Base-by-base conservation (phyloP, 768 basidiomycete genomes). In the Xanthoconium purpureum region DNA sequence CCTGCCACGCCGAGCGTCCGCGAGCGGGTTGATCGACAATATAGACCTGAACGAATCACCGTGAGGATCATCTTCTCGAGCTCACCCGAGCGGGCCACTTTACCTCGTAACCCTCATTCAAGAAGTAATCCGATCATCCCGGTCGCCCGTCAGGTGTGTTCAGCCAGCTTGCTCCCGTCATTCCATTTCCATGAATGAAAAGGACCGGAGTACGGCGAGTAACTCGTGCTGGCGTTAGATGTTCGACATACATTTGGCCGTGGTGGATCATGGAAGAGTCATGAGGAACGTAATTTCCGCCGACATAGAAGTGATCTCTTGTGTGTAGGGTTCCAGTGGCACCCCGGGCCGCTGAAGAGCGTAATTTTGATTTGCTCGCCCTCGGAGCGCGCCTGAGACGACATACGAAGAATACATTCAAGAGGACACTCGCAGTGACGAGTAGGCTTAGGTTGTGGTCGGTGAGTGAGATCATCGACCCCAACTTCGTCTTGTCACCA, bases 101-200 rank as follows among this genome's bases (percentile, higher is more conserved):
- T 62, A 82, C 81, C 69, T 82, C 80, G 55, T 80, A 82, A 37
- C 80, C 81, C 60, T 77, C 58, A 48, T 72, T 66, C 54, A 82
- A 61, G 52, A 83, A 80, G 64, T 78, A 80, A 66, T 83, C 80
- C n/a, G 77, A 77, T 81, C 81, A 83, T n/a, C 81, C 81, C 11
- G 72, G 63, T 57, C 79, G 72, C 28, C 79, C 80, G 62, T 83
- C 81, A 2, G 81, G 80, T 0, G 81, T 82, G 52, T 80, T 81
- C 43, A 83, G 63, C 63, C 81, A 79, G 51, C 73, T 79, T 15
- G 78, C 75, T 39, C 79, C 81, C 8, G 80, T 80, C 80, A 81
- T 80, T 24, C 76, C 80, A 52, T 74, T 73, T 24, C 81, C 81
- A 45, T 78, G 80, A 20, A 83, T 77, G 47, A 83, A 66, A 13